Percentiles rank a stretch among this genome's conserved stretches.
Evolutionary conservation across 1,284 basidiomycete species (phyloP).

Genomic region (Cutaneotrichosporon sp.): DNA sequence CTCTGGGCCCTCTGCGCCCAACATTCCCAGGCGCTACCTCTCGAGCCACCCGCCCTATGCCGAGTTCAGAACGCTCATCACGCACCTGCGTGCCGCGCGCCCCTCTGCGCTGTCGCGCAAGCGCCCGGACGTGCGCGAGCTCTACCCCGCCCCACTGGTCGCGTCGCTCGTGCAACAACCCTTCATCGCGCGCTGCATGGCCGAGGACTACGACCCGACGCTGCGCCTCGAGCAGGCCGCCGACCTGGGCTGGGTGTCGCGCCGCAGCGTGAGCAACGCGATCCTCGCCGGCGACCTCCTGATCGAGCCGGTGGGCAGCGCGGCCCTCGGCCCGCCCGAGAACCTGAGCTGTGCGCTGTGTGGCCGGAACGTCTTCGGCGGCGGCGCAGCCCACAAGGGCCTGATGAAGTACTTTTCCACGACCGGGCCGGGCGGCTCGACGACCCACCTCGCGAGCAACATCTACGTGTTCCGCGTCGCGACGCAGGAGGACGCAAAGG

Average conservation of each 20-base stretch:
- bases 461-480: constrained; percentile 54
- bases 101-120: constrained; percentile 38
- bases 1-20: constrained; percentile 4
- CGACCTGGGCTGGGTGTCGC: constrained; percentile 87
- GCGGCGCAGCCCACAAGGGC: constrained; percentile 51
- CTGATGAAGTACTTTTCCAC: constrained; percentile 46
- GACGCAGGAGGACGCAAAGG: constrained; percentile 45
- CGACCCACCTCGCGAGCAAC: neutral
- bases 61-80: constrained; percentile 81
- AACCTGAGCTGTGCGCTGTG: constrained; percentile 68
- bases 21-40: constrained; percentile 56
- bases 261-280: constrained; percentile 80
- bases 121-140: constrained; percentile 19
- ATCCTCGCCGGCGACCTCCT: constrained; percentile 85
- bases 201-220: constrained; percentile 93
- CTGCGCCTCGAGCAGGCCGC: constrained; percentile 91
- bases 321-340: constrained; percentile 32
- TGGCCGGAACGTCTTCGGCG: constrained; percentile 61
- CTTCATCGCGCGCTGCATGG: constrained; percentile 76
- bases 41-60: constrained; percentile 74
- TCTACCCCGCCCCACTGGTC: constrained; percentile 62
- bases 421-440: constrained; percentile 18
- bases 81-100: constrained; percentile 75
- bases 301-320: constrained; percentile 73
- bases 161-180: constrained; percentile 73